Evolutionary conservation across 2,329 filamentous ascomycete species (phyloP).

Genomic region (Alternaria sp.): DNA sequence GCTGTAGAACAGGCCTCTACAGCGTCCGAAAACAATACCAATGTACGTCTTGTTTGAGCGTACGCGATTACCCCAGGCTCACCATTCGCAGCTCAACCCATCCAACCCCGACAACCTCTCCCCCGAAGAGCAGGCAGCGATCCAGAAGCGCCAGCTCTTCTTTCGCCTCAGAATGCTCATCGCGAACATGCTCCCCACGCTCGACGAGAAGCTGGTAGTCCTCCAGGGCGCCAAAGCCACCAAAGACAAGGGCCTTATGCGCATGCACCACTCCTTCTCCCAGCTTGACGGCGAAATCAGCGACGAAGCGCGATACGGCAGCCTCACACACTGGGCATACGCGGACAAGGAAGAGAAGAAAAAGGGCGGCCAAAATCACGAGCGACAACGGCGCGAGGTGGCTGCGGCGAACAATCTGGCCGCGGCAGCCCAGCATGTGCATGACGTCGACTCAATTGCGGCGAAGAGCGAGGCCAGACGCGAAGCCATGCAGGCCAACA

Average conservation of each 20-base stretch:
- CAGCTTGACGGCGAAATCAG: slow-evolving; percentile 89
- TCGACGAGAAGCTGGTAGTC: slow-evolving; percentile 98
- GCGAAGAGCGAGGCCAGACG: slow-evolving; percentile 82
- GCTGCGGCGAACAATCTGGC: slow-evolving; percentile 72
- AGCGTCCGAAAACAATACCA: slow-evolving; percentile 49
- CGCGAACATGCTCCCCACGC: slow-evolving; percentile 82
- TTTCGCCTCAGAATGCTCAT: slow-evolving; percentile 79
- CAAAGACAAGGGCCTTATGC: slow-evolving; percentile 80
- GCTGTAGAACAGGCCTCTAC: slow-evolving; percentile 33
- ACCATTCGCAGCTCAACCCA: slow-evolving; percentile 34
- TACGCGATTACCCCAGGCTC: slow-evolving; percentile 21
- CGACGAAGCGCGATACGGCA: slow-evolving; percentile 92
- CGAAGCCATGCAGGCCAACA: slow-evolving; percentile 79
- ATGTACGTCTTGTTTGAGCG: slow-evolving; percentile 47
- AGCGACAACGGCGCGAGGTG: slow-evolving; percentile 79
- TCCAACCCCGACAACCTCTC: slow-evolving; percentile 36
- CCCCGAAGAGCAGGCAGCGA: slow-evolving; percentile 57
- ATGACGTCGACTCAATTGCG: slow-evolving; percentile 83
- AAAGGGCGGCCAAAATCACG: slow-evolving; percentile 65
- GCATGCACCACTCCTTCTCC: slow-evolving; percentile 86
- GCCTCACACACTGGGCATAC: slow-evolving; percentile 93
- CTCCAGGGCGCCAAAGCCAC: slow-evolving; percentile 91
- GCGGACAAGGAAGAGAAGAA: slow-evolving; percentile 74
- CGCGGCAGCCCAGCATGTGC: slow-evolving; percentile 73
- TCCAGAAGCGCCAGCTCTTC: slow-evolving; percentile 75